phyloP scores from a whole-genome alignment of 179 eudicot genomes.

The Heliamphora pulchella region DNA sequence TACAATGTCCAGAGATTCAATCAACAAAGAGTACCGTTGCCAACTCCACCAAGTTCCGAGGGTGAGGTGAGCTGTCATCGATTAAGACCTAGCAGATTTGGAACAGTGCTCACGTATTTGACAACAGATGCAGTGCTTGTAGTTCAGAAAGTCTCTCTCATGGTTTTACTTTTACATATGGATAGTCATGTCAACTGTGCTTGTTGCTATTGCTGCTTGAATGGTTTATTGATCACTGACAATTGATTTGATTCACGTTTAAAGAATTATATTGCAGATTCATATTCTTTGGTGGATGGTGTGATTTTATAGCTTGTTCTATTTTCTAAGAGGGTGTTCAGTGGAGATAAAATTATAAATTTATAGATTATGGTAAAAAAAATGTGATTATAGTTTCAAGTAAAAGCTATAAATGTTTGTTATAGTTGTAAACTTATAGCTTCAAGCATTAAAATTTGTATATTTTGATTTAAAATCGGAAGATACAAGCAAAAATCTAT shows the following conservation, averaged over 20 bases:
- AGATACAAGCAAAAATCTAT: no score
- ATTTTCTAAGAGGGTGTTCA: not conserved
- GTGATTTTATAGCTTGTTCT: conserved; percentile 1
- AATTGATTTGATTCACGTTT: not conserved
- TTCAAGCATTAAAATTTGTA: no score
- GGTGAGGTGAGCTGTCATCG: conserved; percentile 51
- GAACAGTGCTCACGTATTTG: not conserved
- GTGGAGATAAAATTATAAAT: no score
- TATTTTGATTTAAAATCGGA: no score
- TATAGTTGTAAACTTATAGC: no score
- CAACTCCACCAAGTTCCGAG: conserved; percentile 77
- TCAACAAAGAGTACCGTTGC: conserved; percentile 54
- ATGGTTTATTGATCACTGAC: not conserved
- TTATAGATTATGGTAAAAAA: no score
- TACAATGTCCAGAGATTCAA: conserved; percentile 86
- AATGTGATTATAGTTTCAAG: no score
- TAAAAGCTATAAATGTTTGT: no score
- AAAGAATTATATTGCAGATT: not conserved
- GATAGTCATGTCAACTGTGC: not conserved
- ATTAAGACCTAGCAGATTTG: not conserved
- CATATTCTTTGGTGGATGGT: not conserved
- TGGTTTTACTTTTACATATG: not conserved
- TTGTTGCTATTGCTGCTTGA: not conserved
- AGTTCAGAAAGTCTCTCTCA: not conserved
- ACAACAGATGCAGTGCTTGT: not conserved